Percentiles rank a stretch among this genome's conserved stretches.
phyloP scores from a whole-genome alignment of 768 basidiomycete species.

The Naganishia friedmannii region DNA sequence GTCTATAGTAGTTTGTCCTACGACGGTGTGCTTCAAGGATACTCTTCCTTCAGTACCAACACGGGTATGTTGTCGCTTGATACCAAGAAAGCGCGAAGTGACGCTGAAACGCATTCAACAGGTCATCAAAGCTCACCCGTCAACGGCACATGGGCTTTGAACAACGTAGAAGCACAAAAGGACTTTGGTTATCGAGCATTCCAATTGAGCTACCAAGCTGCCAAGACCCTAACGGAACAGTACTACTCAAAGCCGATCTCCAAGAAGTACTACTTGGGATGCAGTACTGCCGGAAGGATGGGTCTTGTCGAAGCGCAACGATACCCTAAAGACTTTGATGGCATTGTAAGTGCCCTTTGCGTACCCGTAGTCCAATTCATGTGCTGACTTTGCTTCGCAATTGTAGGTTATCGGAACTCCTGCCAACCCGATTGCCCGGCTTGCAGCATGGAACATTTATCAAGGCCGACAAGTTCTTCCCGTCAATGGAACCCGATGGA shows the following conservation, averaged over 20 bases:
- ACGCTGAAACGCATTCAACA: background rate
- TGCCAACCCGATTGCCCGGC: conserved; percentile 42
- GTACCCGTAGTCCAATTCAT: conserved; percentile 37
- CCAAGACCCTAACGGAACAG: background rate
- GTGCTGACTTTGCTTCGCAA: conserved; percentile 32
- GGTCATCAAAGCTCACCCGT: conserved; percentile 3
- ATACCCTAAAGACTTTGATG: conserved; percentile 9
- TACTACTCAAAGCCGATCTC: background rate
- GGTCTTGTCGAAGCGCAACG: conserved; percentile 2
- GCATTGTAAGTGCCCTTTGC: conserved; percentile 37
- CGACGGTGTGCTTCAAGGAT: background rate
- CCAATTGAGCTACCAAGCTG: conserved; percentile 14
- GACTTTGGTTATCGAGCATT: conserved; percentile 1
- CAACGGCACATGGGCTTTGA: conserved; percentile 10
- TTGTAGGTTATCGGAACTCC: conserved; percentile 49
- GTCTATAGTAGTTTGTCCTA: conserved; percentile 3
- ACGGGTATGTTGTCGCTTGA: background rate
- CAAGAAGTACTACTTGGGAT: conserved; percentile 16
- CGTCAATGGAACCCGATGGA: conserved; percentile 38
- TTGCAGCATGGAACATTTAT: conserved; percentile 36
- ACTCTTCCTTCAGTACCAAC: conserved; percentile 11
- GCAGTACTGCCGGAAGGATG: conserved; percentile 11
- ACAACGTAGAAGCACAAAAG: background rate
- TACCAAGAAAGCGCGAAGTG: background rate
- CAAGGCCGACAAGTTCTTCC: conserved; percentile 30